A percentile compares a stretch with the other conserved stretches of the same genome.
Evolutionary conservation across 2,329 filamentous ascomycete genomes (phyloP).

Genomic region (Fusarium secorum): DNA sequence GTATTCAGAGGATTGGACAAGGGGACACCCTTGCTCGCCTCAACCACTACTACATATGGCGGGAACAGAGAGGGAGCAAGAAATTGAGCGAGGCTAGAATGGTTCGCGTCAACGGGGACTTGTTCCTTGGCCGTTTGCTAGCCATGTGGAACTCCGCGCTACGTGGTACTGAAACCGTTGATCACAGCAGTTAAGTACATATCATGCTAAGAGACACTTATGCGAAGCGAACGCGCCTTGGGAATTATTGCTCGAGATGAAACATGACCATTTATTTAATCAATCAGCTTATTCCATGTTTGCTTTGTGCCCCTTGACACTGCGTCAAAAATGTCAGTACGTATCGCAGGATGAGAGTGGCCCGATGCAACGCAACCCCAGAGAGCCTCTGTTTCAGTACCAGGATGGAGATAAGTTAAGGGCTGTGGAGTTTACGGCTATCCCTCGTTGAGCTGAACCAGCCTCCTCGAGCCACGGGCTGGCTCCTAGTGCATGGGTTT

Average conservation of each 20-base stretch:
- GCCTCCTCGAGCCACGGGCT: conserved; percentile 30
- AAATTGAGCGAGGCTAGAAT: neutral
- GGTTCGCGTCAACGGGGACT: neutral
- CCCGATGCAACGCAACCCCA: conserved; percentile 25
- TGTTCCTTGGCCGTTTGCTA: neutral
- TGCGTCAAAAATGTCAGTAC: conserved; percentile 22
- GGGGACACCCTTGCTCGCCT: conserved; percentile 18
- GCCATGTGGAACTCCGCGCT: conserved; percentile 24
- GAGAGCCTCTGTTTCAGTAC: conserved; percentile 42
- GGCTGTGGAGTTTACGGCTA: conserved; percentile 29
- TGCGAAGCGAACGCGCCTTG: conserved; percentile 6
- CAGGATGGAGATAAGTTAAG: conserved; percentile 26
- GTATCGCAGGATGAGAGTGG: conserved; percentile 17
- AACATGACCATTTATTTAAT: neutral
- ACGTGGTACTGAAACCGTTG: conserved; percentile 16
- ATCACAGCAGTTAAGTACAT: conserved; percentile 1
- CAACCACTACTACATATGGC: conserved; percentile 1
- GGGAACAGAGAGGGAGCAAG: neutral
- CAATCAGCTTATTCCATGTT: conserved; percentile 17
- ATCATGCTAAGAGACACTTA: conserved; percentile 13
- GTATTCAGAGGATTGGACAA: conserved; percentile 22
- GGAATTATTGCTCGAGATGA: neutral
- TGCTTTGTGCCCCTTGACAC: conserved; percentile 19
- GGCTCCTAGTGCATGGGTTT: conserved; percentile 27
- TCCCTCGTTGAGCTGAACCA: conserved; percentile 30